Percentiles rank a stretch among this genome's conserved stretches.
Evolutionary conservation across 1,284 basidiomycete species (phyloP).

Genomic region (Ustilago vetiveriae): DNA sequence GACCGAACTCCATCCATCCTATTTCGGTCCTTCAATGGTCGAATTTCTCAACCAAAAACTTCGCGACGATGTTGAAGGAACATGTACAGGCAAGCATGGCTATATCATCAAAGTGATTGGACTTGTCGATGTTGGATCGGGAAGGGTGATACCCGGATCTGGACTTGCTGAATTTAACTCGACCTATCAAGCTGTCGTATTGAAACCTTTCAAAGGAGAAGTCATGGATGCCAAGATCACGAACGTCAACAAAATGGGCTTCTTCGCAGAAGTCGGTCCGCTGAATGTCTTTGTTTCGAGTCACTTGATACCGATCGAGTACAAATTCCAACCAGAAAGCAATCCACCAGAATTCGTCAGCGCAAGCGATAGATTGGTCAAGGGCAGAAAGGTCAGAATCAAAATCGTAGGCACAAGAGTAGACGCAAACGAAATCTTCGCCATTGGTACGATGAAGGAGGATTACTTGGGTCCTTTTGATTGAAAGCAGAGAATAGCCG

Average conservation of each 20-base stretch:
- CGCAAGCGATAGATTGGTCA: conserved; percentile 71
- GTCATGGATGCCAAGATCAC: conserved; percentile 96
- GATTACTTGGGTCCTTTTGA: conserved; percentile 63
- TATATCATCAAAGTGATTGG: conserved; percentile 97
- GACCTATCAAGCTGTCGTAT: conserved; percentile 63
- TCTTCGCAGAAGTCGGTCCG: conserved; percentile 95
- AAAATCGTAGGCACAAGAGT: conserved; percentile 97
- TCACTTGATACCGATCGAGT: conserved; percentile 79
- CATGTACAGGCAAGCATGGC: conserved; percentile 86
- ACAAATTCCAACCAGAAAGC: conserved; percentile 64
- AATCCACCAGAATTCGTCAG: conserved; percentile 65
- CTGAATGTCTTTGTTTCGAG: conserved; percentile 75
- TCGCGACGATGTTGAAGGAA: conserved; percentile 95
- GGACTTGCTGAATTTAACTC: conserved; percentile 86
- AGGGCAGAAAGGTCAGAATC: conserved; percentile 88
- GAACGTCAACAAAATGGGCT: conserved; percentile 99
- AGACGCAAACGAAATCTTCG: conserved; percentile 89
- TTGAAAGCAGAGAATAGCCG: too few species aligned
- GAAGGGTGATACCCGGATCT: conserved; percentile 85
- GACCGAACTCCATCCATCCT: conserved; percentile 94
- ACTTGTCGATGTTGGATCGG: conserved; percentile 60
- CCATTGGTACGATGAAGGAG: conserved; percentile 66
- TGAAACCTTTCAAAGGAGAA: conserved; percentile 86
- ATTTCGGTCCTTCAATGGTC: conserved; percentile 94
- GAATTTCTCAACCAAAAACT: conserved; percentile 92